A percentile compares a stretch with the other conserved stretches of the same genome.
phyloP scores from a whole-genome alignment of 2,329 filamentous ascomycete species.

The Aureobasidium uvarum region DNA sequence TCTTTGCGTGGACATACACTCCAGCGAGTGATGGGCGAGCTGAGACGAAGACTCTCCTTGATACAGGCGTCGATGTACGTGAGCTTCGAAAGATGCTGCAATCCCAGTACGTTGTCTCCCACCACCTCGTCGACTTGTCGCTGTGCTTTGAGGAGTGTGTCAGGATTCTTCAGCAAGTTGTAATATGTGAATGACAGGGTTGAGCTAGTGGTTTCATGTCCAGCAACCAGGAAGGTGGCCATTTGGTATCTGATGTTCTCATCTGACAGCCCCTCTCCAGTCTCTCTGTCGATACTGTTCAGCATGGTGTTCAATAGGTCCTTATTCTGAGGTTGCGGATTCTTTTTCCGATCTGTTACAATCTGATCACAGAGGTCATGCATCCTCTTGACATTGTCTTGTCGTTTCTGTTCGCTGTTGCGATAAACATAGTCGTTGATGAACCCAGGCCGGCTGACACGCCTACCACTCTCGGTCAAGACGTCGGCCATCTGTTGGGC shows the following conservation, averaged over 20 bases:
- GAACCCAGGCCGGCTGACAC: neutral
- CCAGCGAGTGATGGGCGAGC: conserved; percentile 56
- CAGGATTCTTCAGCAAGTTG: conserved; percentile 54
- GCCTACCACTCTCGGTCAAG: conserved; percentile 11
- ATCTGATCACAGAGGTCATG: conserved; percentile 7
- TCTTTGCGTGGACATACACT: conserved; percentile 38
- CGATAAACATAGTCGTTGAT: neutral
- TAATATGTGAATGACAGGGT: conserved; percentile 49
- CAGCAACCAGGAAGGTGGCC: conserved; percentile 62
- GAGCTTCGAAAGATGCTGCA: conserved; percentile 53
- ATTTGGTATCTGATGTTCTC: conserved; percentile 66
- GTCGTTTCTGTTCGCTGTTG: neutral
- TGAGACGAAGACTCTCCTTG: conserved; percentile 56
- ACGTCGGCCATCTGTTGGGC: conserved; percentile 14
- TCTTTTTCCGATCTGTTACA: neutral
- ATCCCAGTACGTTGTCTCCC: conserved; percentile 46
- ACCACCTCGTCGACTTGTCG: conserved; percentile 56
- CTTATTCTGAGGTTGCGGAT: conserved; percentile 32
- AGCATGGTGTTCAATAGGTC: conserved; percentile 63
- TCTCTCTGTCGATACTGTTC: conserved; percentile 60
- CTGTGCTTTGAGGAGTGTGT: conserved; percentile 51
- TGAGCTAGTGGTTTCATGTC: conserved; percentile 29
- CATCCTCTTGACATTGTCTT: conserved; percentile 1
- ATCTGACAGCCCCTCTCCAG: conserved; percentile 57
- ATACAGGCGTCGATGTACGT: conserved; percentile 56